A percentile compares a stretch with the other conserved stretches of the same genome.
These are phyloP conservation scores for Camillea tinctor DNA, from an alignment of 2,329 filamentous ascomycete genomes.

Conservation along the genomic window DNA sequence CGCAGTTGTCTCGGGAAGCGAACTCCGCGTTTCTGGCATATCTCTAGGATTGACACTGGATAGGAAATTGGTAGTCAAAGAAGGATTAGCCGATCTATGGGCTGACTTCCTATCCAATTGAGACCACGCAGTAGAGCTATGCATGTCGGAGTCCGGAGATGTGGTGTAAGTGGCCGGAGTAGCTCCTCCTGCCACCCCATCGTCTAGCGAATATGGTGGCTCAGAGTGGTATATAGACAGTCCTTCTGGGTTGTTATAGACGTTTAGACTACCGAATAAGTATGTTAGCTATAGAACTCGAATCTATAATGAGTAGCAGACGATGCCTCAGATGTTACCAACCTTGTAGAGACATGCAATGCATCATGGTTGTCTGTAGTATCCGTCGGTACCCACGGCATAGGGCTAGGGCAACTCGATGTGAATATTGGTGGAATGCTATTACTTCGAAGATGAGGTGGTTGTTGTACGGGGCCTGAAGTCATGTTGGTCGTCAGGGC, in stretches of 20 bases:
- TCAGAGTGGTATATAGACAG: constrained; percentile 28
- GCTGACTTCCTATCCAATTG: constrained; percentile 20
- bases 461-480: constrained; percentile 20
- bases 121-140: constrained; percentile 26
- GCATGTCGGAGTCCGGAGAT: constrained; percentile 27
- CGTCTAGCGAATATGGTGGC: constrained; percentile 27
- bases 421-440: constrained; percentile 30
- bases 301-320: not conserved
- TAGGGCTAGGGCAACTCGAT: constrained; percentile 25
- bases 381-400: constrained; percentile 25
- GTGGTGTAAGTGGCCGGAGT: constrained; percentile 27
- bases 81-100: constrained; percentile 22
- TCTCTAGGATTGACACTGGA: constrained; percentile 7
- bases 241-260: constrained; percentile 28
- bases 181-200: constrained; percentile 19
- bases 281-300: constrained; percentile 2
- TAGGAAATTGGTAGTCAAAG: constrained; percentile 20
- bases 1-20: constrained; percentile 30
- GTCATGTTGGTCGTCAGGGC: constrained; percentile 25
- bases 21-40: constrained; percentile 16
- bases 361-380: constrained; percentile 23
- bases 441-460: constrained; percentile 27
- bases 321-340: constrained; percentile 4
- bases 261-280: constrained; percentile 18
- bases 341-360: constrained; percentile 26